These are phyloP conservation scores for Serendipita indica DNA, from an alignment of 768 basidiomycete genomes.

Conservation along the genomic window DNA sequence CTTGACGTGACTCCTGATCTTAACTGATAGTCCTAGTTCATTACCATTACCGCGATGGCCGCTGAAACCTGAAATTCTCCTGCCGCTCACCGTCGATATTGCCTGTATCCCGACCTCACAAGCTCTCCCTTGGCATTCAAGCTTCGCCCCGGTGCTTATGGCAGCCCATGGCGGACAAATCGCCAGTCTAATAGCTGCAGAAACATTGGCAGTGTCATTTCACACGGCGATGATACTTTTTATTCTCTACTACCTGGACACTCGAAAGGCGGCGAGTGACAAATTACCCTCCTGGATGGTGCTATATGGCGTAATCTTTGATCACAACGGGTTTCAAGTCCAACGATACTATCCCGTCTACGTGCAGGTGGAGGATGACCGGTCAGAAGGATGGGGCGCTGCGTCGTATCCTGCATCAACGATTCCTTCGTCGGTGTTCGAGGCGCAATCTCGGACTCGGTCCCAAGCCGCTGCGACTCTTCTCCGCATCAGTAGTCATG, in stretches of 20 bases:
- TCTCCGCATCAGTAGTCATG: background rate
- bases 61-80: background rate
- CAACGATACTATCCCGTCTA: background rate
- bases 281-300: background rate
- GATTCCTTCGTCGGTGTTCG: background rate
- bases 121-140: background rate
- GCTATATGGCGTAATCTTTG: background rate
- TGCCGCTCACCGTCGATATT: background rate
- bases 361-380: background rate
- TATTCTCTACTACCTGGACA: background rate
- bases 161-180: background rate
- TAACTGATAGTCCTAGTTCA: background rate
- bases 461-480: background rate
- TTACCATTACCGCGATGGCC: background rate
- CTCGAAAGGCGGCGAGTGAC: background rate
- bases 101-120: background rate
- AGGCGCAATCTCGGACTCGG: background rate
- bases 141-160: background rate
- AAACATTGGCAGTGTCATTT: background rate
- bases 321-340: background rate
- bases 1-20: no score
- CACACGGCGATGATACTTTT: background rate
- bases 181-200: background rate
- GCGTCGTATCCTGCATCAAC: background rate
- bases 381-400: background rate